Conservation (phyloP, 768 basidiomycete genomes). For the Tubosaeta sp. region DNA sequence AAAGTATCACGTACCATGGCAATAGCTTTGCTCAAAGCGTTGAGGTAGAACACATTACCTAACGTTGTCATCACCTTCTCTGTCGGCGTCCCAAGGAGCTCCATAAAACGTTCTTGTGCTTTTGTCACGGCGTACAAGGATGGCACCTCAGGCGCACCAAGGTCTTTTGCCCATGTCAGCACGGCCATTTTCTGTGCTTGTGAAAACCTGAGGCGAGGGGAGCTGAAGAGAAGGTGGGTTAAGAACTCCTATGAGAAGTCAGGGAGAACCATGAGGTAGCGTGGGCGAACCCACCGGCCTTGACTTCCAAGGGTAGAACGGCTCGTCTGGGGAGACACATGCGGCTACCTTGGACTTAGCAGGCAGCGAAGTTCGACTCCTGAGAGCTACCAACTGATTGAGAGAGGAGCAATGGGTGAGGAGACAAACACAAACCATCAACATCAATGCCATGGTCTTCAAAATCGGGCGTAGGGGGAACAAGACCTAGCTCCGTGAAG, state of each 20-base stretch:
- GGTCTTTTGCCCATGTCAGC: conserved; percentile 11
- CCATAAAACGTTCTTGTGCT: conserved; percentile 11
- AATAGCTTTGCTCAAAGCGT: conserved; percentile 13
- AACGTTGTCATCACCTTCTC: conserved; percentile 14
- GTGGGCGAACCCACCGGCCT: too few relatives aligned
- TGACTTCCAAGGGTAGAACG: too few relatives aligned
- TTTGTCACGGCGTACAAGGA: conserved; percentile 21
- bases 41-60: conserved; percentile 30
- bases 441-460: too few relatives aligned
- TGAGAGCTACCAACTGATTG: too few relatives aligned
- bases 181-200: conserved; percentile 18
- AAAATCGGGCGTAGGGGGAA: too few relatives aligned
- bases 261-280: too few relatives aligned
- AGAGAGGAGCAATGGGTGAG: too few relatives aligned
- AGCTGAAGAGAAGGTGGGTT: conserved; percentile 31
- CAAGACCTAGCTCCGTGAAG: too few relatives aligned
- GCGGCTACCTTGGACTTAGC: too few relatives aligned
- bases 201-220: conserved; percentile 29
- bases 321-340: too few relatives aligned
- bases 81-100: conserved; percentile 21
- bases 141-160: conserved; percentile 28
- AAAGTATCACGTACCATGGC: conserved; percentile 13
- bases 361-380: too few relatives aligned
- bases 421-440: too few relatives aligned
- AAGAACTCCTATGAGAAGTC: conserved; percentile 24